Conservation (phyloP, 306 rosid genomes). For the Abrus pulchellus region DNA sequence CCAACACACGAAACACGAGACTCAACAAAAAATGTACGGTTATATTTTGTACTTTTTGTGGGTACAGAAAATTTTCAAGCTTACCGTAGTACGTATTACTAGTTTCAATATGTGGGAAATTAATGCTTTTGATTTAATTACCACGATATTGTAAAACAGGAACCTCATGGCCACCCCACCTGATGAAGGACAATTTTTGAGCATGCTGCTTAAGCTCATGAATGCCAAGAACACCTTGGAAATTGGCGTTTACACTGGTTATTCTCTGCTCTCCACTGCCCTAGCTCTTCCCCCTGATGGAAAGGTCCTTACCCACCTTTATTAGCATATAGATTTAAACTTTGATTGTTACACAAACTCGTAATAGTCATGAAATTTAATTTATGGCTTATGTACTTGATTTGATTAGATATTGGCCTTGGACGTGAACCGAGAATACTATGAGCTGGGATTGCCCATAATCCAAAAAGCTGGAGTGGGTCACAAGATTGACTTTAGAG, state of each 20-base stretch:
- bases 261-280: conserved; percentile 89
- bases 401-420: conserved; percentile 76
- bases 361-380: not conserved
- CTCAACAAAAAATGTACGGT: too few species aligned
- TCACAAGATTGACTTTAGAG: conserved; percentile 88
- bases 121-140: too few species aligned
- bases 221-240: conserved; percentile 91
- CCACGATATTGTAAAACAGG: too few species aligned
- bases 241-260: conserved; percentile 95
- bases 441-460: conserved; percentile 77
- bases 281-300: conserved; percentile 89
- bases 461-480: conserved; percentile 82
- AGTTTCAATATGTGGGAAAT: too few species aligned
- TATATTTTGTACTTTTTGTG: too few species aligned
- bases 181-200: conserved; percentile 87
- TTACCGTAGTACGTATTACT: too few species aligned
- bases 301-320: conserved; percentile 54
- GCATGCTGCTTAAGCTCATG: conserved; percentile 77
- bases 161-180: conserved; percentile 71
- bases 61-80: too few species aligned
- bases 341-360: not conserved
- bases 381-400: not conserved
- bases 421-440: conserved; percentile 85
- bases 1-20: too few species aligned
- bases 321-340: not conserved